Base-by-base conservation (phyloP, 2,329 filamentous ascomycete genomes). In the Mycosphaerelloides madeirae region DNA sequence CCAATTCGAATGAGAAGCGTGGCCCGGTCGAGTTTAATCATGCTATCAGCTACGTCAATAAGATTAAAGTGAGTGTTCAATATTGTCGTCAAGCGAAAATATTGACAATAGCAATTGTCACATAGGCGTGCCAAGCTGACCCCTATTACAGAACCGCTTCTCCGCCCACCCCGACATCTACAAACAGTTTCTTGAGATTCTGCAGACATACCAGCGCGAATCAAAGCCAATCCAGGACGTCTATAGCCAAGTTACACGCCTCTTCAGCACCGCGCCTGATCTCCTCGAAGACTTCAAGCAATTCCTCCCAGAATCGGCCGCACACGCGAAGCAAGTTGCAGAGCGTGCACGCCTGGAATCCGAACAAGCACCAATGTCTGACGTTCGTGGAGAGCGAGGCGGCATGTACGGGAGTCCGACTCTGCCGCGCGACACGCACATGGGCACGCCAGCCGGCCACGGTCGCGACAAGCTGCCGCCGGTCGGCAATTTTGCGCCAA, bases 11-110 rank as follows among this genome's bases (percentile, higher is more conserved):
- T 41, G 90, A 94, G 66, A 94, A 93, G 63, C 81, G 90, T 44
- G 91, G 90, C 0, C 93, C 93, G 1, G 93, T 98, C 14, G 93
- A 98, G 63, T 98, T 98, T 68, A 98, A 98, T 64, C 93, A 98
- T 69, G 93, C 93, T 0, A 98, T 98, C 53, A 97, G 90, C 65
- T 98, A 98, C 61, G 93, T 98, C 43, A 98, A 98, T 65, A 98
- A 98, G 71, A 98, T 98, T 61, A 98, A 98, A 83, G 90, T 93
- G 71, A 66, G 78, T 58, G 38, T 39, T 41, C 6, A n/a, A 5
- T 6, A 32, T 32, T 35, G 33, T 35, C 19, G 8, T 7, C 12
- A 15, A 25, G 9, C 22, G 22, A 25, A 5, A 9, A 18, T 16
- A 6, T 3, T 19, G n/a, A 6, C 33, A 12, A 16, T 35, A 8